A percentile compares a stretch with the other conserved stretches of the same genome.
Evolutionary conservation across 169 alveolate species (phyloP).

Genomic region (Cryptosporidium parvum): DNA sequence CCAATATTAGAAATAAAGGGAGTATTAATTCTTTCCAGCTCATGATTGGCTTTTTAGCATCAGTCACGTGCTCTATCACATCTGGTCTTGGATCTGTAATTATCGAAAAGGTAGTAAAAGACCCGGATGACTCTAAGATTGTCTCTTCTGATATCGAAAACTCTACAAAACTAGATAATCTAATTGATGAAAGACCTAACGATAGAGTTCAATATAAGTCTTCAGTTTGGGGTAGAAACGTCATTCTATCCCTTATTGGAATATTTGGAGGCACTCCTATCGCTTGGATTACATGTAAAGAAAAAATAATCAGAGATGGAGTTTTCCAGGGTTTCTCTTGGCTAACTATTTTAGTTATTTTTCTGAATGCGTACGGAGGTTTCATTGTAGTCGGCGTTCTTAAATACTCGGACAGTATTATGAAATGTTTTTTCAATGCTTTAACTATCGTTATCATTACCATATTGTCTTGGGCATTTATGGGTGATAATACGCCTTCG

Average conservation of each 20-base stretch:
- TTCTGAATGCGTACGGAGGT: conserved; percentile 73
- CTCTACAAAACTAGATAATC: background rate
- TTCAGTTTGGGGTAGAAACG: conserved; percentile 73
- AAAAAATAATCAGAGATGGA: conserved; percentile 47
- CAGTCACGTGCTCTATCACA: conserved; percentile 58
- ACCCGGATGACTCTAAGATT: background rate
- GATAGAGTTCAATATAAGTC: conserved; percentile 4
- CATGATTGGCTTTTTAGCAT: conserved; percentile 42
- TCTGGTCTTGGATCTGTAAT: conserved; percentile 72
- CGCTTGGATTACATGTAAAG: conserved; percentile 64
- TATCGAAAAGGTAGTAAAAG: conserved; percentile 54
- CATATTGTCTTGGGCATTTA: conserved; percentile 52
- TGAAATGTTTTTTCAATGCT: conserved; percentile 71
- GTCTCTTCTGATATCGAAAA: background rate
- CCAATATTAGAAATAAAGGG: background rate
- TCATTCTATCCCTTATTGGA: conserved; percentile 53
- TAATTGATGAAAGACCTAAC: background rate
- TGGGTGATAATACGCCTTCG: conserved; percentile 71
- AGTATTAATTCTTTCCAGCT: conserved; percentile 2
- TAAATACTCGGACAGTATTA: conserved; percentile 60
- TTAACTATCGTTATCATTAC: conserved; percentile 54
- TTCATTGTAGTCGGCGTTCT: conserved; percentile 66
- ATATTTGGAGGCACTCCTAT: conserved; percentile 63
- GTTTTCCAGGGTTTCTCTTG: conserved; percentile 66
- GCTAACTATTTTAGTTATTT: conserved; percentile 51